Percentiles rank a stretch among this genome's conserved stretches.
Conservation (phyloP, 345 rosid genomes). For the Microcos paniculata region DNA sequence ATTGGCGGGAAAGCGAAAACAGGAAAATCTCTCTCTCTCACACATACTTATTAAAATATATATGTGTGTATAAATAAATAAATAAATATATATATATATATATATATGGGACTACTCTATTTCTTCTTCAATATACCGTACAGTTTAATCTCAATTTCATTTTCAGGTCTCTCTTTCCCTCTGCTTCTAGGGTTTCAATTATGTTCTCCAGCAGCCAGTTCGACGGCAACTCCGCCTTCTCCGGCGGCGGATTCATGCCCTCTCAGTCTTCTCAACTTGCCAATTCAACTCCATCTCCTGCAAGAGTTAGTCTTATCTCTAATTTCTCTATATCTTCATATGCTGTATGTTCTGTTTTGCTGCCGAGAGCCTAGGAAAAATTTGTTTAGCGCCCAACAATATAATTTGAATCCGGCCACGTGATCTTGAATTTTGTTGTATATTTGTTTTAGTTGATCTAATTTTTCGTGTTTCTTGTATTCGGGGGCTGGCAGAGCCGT, state of each 20-base stretch:
- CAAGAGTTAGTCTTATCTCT: slow-evolving; percentile 40
- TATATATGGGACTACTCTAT: too few relatives aligned
- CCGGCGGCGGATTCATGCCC: slow-evolving; percentile 71
- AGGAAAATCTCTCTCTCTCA: too few relatives aligned
- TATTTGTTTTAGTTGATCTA: neutral
- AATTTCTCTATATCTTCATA: neutral
- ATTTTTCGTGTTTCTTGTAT: neutral
- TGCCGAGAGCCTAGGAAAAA: neutral
- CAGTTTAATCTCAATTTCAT: neutral
- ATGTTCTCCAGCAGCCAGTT: slow-evolving; percentile 80
- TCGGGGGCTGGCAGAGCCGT: slow-evolving; percentile 42
- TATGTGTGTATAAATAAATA: too few relatives aligned
- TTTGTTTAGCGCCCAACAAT: neutral
- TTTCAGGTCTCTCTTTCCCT: neutral
- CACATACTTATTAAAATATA: too few relatives aligned
- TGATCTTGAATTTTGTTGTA: neutral
- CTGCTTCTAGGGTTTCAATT: slow-evolving; percentile 10
- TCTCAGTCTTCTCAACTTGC: slow-evolving; percentile 57
- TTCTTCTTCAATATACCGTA: neutral
- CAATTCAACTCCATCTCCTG: slow-evolving; percentile 51
- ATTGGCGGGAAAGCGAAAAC: slow-evolving; percentile 32
- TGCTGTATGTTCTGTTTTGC: neutral
- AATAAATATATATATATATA: too few relatives aligned
- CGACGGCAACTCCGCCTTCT: slow-evolving; percentile 47
- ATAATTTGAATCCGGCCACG: neutral